Conservation (phyloP, 805 yeast genomes). For the Candida hungchunana region DNA sequence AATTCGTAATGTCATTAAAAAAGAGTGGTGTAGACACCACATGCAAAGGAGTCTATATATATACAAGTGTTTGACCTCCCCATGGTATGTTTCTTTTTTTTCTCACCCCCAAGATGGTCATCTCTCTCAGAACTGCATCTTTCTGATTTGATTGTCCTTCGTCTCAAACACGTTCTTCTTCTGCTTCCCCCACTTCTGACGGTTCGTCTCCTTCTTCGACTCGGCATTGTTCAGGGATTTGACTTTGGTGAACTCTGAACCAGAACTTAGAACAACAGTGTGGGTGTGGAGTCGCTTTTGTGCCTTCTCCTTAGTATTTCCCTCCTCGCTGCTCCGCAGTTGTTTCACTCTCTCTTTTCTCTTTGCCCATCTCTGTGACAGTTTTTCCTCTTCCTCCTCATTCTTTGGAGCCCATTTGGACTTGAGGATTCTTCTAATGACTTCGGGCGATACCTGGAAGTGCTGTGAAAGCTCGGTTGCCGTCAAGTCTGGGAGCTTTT, state of each 20-base stretch:
- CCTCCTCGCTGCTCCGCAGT: slow-evolving; percentile 7
- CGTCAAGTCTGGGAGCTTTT: slow-evolving; percentile 54
- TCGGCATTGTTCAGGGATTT: slow-evolving; percentile 1
- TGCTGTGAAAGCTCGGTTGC: slow-evolving; percentile 55
- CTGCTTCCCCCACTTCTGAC: slow-evolving; percentile 8
- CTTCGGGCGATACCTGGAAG: slow-evolving; percentile 76
- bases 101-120: not conserved
- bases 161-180: slow-evolving; percentile 14
- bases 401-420: slow-evolving; percentile 68
- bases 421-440: slow-evolving; percentile 71
- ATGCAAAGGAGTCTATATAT: not conserved
- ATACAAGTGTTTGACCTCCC: not conserved
- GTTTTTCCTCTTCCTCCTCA: slow-evolving; percentile 44
- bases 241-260: slow-evolving; percentile 11
- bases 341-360: slow-evolving; percentile 39
- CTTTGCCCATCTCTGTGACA: slow-evolving; percentile 48
- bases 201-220: not conserved
- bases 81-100: not conserved
- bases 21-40: not conserved
- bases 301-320: not conserved
- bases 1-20: too few relatives aligned
- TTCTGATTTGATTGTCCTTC: slow-evolving; percentile 7
- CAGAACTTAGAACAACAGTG: slow-evolving; percentile 12
- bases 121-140: slow-evolving; percentile 11
- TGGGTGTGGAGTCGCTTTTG: too few relatives aligned